Conservation (phyloP, 2,329 filamentous ascomycete genomes). For the Venturia oleaginea region DNA sequence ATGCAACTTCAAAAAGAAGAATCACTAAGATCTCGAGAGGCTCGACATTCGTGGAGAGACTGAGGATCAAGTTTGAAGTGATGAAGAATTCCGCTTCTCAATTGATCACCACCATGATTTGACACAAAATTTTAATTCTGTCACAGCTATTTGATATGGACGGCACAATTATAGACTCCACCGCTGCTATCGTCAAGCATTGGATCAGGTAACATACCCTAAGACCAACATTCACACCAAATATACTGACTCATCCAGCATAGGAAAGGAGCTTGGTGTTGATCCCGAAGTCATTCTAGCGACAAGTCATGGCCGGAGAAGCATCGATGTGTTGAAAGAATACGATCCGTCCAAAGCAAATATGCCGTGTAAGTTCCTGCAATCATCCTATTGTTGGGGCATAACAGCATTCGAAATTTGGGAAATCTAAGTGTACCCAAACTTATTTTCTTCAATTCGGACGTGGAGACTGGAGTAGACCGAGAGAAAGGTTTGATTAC, state of each 20-base stretch:
- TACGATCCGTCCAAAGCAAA: slow-evolving; percentile 79
- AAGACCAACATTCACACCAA: not conserved
- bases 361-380: slow-evolving; percentile 66
- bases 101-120: not conserved
- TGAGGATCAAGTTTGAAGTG: not conserved
- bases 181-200: slow-evolving; percentile 65
- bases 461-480: not conserved
- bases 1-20: not conserved
- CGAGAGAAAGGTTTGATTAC: not conserved
- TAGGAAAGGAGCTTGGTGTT: slow-evolving; percentile 75
- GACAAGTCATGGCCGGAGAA: slow-evolving; percentile 83
- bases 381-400: too few species aligned
- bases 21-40: not conserved
- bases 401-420: not conserved
- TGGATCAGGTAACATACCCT: slow-evolving; percentile 53
- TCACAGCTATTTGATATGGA: slow-evolving; percentile 62
- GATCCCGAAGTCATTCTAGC: slow-evolving; percentile 76
- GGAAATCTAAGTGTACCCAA: not conserved
- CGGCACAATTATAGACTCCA: slow-evolving; percentile 77
- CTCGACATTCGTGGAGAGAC: not conserved
- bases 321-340: slow-evolving; percentile 74
- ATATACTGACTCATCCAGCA: slow-evolving; percentile 37
- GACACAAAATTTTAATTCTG: not conserved
- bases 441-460: not conserved
- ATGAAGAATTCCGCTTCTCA: not conserved